Percentiles rank a stretch among this genome's conserved stretches.
Evolutionary conservation across 495 filamentous ascomycete genomes (phyloP).

Genomic region (Aspergillus wentii): DNA sequence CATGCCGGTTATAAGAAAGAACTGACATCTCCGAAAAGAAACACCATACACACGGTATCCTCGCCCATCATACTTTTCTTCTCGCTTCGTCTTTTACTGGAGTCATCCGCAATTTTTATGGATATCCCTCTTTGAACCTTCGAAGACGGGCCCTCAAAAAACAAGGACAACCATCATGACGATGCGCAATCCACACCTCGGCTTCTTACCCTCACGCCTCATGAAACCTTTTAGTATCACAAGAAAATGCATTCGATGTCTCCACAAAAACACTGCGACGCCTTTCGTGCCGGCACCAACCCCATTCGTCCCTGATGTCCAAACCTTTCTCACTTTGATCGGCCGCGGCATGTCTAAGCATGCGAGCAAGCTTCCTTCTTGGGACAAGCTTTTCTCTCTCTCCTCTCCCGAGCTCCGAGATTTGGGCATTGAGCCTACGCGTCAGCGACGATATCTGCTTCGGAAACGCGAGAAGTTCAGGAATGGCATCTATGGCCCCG

Average conservation of each 20-base stretch:
- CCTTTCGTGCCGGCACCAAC: slow-evolving; percentile 63
- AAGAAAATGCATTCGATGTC: slow-evolving; percentile 27
- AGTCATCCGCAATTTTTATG: too few relatives aligned
- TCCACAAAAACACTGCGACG: slow-evolving; percentile 20
- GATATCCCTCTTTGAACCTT: too few relatives aligned
- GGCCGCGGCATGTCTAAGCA: slow-evolving; percentile 80
- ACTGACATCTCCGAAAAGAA: not conserved
- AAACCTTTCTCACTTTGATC: slow-evolving; percentile 87
- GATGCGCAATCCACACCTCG: slow-evolving; percentile 26
- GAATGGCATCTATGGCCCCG: slow-evolving; percentile 67
- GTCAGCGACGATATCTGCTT: slow-evolving; percentile 75
- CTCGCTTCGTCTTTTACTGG: too few relatives aligned
- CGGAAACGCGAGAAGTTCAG: slow-evolving; percentile 82
- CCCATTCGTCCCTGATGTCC: slow-evolving; percentile 81
- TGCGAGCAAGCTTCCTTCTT: slow-evolving; percentile 73
- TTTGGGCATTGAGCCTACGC: slow-evolving; percentile 79
- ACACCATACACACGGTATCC: not conserved
- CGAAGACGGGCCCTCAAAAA: too few relatives aligned
- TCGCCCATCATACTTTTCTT: not conserved
- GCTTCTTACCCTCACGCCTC: slow-evolving; percentile 21
- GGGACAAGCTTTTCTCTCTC: slow-evolving; percentile 82
- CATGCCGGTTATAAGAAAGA: not conserved
- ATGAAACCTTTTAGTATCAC: slow-evolving; percentile 20
- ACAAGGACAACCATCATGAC: slow-evolving; percentile 19
- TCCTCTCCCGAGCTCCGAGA: slow-evolving; percentile 72